Evolutionary conservation across 2,329 filamentous ascomycete species (phyloP), one percentile per base, ranked within the genome.

Genomic region (Colletotrichum falcatum): DNA sequence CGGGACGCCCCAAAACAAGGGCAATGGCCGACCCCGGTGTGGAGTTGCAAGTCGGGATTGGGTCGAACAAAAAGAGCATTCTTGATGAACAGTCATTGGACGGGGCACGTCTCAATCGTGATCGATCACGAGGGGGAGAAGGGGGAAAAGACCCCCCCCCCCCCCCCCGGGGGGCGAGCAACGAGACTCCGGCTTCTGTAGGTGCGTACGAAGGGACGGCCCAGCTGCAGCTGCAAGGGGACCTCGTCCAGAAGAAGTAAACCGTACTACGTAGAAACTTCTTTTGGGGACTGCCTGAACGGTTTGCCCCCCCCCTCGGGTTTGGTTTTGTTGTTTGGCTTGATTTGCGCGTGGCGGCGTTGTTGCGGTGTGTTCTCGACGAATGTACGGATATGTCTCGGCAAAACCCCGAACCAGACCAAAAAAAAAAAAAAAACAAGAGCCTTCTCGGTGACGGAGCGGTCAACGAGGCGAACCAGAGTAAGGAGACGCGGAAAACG

Each of bases 161-260:
- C n/a, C n/a, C n/a, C n/a, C n/a, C n/a, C n/a, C n/a, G n/a, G n/a
- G n/a, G n/a, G n/a, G 51, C 37, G 23, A 26, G 54, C 30, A n/a
- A 44, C 39, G 35, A 61, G n/a, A 20, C 37, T 18, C n/a, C 53
- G 58, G 53, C n/a, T 59, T 42, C 35, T 42, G 33, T 33, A 33
- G n/a, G n/a, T n/a, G n/a, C 12, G 37, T 16, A n/a, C n/a, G n/a
- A n/a, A n/a, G n/a, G n/a, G n/a, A n/a, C n/a, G n/a, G n/a, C n/a
- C n/a, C n/a, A n/a, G n/a, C n/a, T n/a, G n/a, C 61, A 62, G 51
- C 56, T 58, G 67, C 67, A 66, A 70, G 67, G 58, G 63, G 53
- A n/a, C n/a, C n/a, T n/a, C n/a, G 28, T 20, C 58, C 53, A 37
- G 56, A 54, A 59, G 58, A 70, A 39, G 67, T 20, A 62, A 62